Evolutionary conservation across 1,139 yeast genomes (phyloP), one percentile per base, ranked within the genome.

Genomic region (Hyphopichia pseudoburtonii): DNA sequence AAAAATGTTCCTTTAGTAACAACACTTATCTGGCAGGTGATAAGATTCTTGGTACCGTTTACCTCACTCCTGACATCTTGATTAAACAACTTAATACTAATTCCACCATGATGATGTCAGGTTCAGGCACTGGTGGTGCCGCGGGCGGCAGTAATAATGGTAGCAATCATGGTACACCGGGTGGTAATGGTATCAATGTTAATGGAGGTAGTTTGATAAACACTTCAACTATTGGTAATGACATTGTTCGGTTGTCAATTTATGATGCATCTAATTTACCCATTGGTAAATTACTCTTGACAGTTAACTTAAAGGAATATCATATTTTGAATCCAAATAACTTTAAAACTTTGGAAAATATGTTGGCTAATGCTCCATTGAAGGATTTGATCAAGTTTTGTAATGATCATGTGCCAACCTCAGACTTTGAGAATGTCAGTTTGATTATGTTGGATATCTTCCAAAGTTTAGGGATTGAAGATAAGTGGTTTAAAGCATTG

Each of bases 401-500:
- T 41, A 72, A 69, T 42, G 60, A 60, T 10, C 61, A 62, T 30
- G 67, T 70, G 3, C 58, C 72, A 1, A 59, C 76, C 0, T 62
- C 71, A 2, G 80, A 76, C 33, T 64, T 82, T 41, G 86, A 80
- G 45, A 66, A 68, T 31, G 70, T 71, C 26, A 71, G 87, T 39
- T 58, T 66, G 31, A 72, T 81, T 33, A 62, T 82, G 44, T 54
- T 84, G 39, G 88, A 84, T 54, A 73, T 82, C 17, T 83, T 80
- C 51, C 89, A 82, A 54, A 68, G 82, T 31, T 60, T 84, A 31
- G 77, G 78, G 2, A 70, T 70, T 30, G 90, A 82, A 51, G 76
- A 77, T 35, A 76, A 72, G 17, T 87, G 90, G 88, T 80, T 88
- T 45, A 72, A 74, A 41, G 72, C 80, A 2, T 62, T 88, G 40